Evolutionary conservation across 2,329 filamentous ascomycete genomes (phyloP).

Genomic region (Aureobasidium sp.): DNA sequence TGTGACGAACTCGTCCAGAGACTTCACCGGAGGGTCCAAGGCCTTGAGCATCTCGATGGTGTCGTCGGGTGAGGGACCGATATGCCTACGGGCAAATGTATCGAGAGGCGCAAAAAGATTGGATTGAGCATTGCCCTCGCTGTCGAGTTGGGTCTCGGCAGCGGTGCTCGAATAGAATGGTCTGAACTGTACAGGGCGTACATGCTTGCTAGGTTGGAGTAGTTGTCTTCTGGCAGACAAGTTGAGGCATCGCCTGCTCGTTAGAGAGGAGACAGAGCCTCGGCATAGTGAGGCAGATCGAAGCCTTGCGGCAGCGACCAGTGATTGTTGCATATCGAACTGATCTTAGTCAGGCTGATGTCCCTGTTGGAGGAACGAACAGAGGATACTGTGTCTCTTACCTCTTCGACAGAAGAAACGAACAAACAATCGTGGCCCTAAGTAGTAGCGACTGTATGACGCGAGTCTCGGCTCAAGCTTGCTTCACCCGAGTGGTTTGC

Average conservation of each 20-base stretch:
- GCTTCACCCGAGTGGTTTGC: conserved; percentile 7
- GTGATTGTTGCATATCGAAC: conserved; percentile 4
- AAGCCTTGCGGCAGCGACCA: conserved; percentile 13
- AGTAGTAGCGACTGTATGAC: background rate
- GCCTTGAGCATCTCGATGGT: conserved; percentile 71
- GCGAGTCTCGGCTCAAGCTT: conserved; percentile 5
- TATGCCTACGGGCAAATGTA: conserved; percentile 74
- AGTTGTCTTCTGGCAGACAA: conserved; percentile 3
- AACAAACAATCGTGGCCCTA: background rate
- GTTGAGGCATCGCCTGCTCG: conserved; percentile 10
- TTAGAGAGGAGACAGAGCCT: background rate
- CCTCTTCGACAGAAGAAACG: background rate
- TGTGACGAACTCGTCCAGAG: conserved; percentile 73
- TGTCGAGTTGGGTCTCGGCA: conserved; percentile 1
- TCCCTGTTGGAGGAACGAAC: background rate
- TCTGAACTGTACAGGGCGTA: conserved; percentile 4
- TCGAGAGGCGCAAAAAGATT: conserved; percentile 42
- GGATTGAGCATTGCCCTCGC: conserved; percentile 13
- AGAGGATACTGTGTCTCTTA: background rate
- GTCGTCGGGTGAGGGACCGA: conserved; percentile 68
- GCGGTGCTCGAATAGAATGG: conserved; percentile 17
- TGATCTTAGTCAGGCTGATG: background rate
- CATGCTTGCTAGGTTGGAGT: background rate
- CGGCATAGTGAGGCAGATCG: background rate
- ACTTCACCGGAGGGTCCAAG: conserved; percentile 65